Evolutionary conservation across 148 eudicot genomes (phyloP).

Genomic region (Agrostemma githago): DNA sequence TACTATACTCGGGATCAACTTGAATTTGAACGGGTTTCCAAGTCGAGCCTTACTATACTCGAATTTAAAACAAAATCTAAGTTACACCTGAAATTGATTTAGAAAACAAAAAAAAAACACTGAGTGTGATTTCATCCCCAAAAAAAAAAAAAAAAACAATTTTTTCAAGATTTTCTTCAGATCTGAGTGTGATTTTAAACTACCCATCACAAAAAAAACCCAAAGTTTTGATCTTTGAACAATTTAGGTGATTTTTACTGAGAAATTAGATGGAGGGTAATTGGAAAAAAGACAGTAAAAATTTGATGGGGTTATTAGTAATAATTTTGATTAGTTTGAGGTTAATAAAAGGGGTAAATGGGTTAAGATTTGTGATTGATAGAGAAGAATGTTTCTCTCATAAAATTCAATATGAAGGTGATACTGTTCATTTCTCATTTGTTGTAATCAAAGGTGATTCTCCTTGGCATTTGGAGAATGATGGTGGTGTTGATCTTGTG

Average conservation of each 20-base stretch:
- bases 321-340: conserved; percentile 24
- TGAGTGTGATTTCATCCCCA: too few relatives aligned
- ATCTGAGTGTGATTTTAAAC: neutral
- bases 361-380: conserved; percentile 70
- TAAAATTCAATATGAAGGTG: conserved; percentile 51
- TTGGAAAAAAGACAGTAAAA: conserved; percentile 13
- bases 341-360: conserved; percentile 31
- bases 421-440: conserved; percentile 53
- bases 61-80: too few relatives aligned
- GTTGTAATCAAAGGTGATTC: conserved; percentile 63
- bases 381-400: conserved; percentile 76
- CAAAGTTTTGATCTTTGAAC: neutral
- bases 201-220: neutral
- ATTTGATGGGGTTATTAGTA: conserved; percentile 11
- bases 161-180: neutral
- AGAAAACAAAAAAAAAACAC: too few relatives aligned
- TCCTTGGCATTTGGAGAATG: conserved; percentile 49
- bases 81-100: too few relatives aligned
- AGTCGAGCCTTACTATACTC: too few relatives aligned
- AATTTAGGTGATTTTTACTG: conserved; percentile 1
- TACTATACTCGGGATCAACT: too few relatives aligned
- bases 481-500: conserved; percentile 58
- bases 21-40: too few relatives aligned
- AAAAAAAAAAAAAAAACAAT: too few relatives aligned
- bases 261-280: conserved; percentile 19